Evolutionary conservation across 1,284 basidiomycete species (phyloP), one percentile per base, ranked within the genome.

Genomic region (Sutorius eximius): DNA sequence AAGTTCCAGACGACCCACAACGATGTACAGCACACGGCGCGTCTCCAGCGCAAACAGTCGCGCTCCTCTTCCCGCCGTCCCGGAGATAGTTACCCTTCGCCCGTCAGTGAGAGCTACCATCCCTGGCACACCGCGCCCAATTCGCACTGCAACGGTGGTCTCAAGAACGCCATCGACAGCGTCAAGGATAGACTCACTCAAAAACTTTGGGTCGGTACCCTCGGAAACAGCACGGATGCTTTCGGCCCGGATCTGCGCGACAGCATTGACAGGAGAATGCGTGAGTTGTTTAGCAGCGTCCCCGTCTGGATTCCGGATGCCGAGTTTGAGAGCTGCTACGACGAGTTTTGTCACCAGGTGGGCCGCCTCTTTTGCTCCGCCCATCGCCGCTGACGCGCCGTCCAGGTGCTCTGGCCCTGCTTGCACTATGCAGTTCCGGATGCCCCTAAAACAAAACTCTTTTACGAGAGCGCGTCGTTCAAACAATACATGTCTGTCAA

Each of bases 351-450:
- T 70, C 92, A 95, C 65, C 90, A 91, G 69, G 83, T 82, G 24
- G 27, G 70, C 46, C 51, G 33, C 49, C 0, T 49, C 18, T 52
- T 22, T 12, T 12, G 16, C 13, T 15, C 27, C 42, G 57, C 20
- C 10, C 9, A 2, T 38, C 33, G 24, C 36, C 2, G 0, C 34
- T 59, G 52, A 60, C 34, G 30, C 12, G n/a, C 34, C 41, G 9
- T 38, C 1, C 42, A 85, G 78, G 89, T 93, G 29, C 79, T 94
- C 30, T 95, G 92, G 92, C 92, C 92, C 0, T 89, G 86, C 55
- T 77, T 95, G 40, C 92, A 95, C 70, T 94, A 93, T 64, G 88
- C 89, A 9, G 82, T 93, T 44, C 91, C 91, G 5, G 91, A 92
- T 65, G 91, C 89, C 0, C 90, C 89, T 0, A 91, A 90, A 70